Base-by-base conservation (phyloP, 257 asterid genomes). In the Eustoma russellianum region DNA sequence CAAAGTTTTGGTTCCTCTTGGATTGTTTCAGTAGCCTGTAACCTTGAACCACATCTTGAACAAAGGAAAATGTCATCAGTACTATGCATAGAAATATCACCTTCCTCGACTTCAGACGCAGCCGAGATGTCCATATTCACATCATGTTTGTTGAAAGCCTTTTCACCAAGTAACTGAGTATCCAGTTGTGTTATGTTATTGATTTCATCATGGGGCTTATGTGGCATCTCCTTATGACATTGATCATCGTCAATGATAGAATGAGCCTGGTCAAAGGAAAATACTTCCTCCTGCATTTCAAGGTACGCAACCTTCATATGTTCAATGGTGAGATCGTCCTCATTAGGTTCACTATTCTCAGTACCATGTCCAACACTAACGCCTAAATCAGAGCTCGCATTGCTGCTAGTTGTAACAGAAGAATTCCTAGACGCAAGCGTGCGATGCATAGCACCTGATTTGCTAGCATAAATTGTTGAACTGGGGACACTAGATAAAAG, bases 401-500 rank as follows among this genome's bases (percentile, higher is more conserved):
- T 83, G 65, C 90, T 85, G 80, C 95, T 88, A 33, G 94, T 83
- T 53, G 95, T 78, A 71, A 85, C 69, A 17, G 97, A 83, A 64
- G 97, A 92, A 63, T 83, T 83, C 54, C 79, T 80, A 58, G 97
- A 85, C 55, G 76, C 61, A 46, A 73, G 64, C 67, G 86, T 48
- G 55, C 68, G 82, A 63, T 79, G 80, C 46, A 73, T 73, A 53
- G 78, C 64, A 70, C 68, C 73, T 33, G 82, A 73, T 73, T 80
- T 84, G 53, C 93, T 92, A 30, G 66, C 85, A 62, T 69, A 75
- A 79, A 85, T 77, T 56, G 95, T 76, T 48, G 99, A 76, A 72
- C 88, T 92, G 67, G 99, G 99, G 63, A 83, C 97, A 73, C 97
- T 85, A 59, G 97, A 88, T 67, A 92, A 73, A 52, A 92, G 79